Percentiles rank a stretch among this genome's conserved stretches.
phyloP scores from a whole-genome alignment of 257 asterid genomes.

The Gardenia jasminoides region DNA sequence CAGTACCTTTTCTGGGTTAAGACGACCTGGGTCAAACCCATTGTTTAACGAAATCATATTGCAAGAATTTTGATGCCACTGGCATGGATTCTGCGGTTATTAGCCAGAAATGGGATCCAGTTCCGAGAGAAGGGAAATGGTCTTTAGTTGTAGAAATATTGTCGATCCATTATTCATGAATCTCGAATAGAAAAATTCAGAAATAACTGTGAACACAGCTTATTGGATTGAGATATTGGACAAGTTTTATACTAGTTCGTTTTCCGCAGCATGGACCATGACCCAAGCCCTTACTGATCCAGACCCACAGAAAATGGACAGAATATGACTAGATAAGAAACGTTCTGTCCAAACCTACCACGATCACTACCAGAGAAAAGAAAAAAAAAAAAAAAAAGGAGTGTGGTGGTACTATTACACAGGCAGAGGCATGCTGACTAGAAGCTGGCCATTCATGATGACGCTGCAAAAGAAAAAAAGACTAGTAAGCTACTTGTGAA shows the following conservation, averaged over 20 bases:
- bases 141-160: neutral
- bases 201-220: neutral
- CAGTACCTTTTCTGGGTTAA: too few species aligned
- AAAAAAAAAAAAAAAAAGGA: neutral
- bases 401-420: constrained; percentile 24
- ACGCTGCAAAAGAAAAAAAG: constrained; percentile 45
- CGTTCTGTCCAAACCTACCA: neutral
- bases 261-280: neutral
- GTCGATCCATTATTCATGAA: neutral
- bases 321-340: too few species aligned
- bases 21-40: too few species aligned
- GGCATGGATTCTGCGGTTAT: too few species aligned
- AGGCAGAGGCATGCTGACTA: constrained; percentile 48
- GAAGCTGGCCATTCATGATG: constrained; percentile 58
- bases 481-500: neutral
- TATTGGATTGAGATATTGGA: neutral
- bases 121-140: too few species aligned
- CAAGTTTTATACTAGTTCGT: neutral
- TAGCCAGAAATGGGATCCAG: too few species aligned
- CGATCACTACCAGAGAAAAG: neutral
- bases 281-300: neutral
- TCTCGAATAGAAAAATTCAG: neutral
- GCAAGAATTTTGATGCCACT: too few species aligned
- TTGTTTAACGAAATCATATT: too few species aligned
- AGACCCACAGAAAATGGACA: neutral